Evolutionary conservation across 2,329 filamentous ascomycete genomes (phyloP), one percentile per base, ranked within the genome.

Genomic region (Endoconidiophora laricicola): DNA sequence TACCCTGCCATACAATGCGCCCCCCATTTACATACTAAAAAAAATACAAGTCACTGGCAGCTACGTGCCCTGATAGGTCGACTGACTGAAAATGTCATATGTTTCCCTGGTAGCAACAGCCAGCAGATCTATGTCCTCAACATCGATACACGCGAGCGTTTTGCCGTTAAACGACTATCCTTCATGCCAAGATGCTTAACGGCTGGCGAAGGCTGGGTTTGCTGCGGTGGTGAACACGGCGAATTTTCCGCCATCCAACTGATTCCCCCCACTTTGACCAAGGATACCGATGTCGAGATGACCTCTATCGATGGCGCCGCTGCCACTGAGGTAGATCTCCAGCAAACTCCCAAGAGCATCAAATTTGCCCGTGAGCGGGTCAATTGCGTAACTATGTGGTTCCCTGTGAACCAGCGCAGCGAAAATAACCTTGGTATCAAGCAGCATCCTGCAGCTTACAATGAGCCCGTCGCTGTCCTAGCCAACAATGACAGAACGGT

Each of bases 401-500:
- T 71, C 43, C 74, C 73, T 1, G 68, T 71, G 2, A 62, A 62
- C 6, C 56, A 62, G 26, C 58, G 56, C 20, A 54, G 55, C 3
- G 56, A 44, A 12, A 37, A 55, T 44, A 58, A 48, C 23, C 57
- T 59, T 4, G 18, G 20, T 7, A 7, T 45, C 7, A 6, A 22
- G 3, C 43, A 23, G 12, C 45, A 49, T 40, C 37, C 26, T 10
- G 63, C 60, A 14, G 66, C 69, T 43, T 76, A 79, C 59, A 57
- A 59, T 14, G 63, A 66, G 16, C 67, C 72, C 1, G 71, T 88
- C n/a, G 83, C 79, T 47, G 73, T 85, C 43, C 67, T 95, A 58
- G 78, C 84, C 43, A 95, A 95, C 66, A 98, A 98, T 61, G 91
- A 96, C 66, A 82, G 80, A 61, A 86, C 84, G 1, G 83, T 96